phyloP scores from a whole-genome alignment of 805 yeast species.

The Debaryomyces prosopidis region DNA sequence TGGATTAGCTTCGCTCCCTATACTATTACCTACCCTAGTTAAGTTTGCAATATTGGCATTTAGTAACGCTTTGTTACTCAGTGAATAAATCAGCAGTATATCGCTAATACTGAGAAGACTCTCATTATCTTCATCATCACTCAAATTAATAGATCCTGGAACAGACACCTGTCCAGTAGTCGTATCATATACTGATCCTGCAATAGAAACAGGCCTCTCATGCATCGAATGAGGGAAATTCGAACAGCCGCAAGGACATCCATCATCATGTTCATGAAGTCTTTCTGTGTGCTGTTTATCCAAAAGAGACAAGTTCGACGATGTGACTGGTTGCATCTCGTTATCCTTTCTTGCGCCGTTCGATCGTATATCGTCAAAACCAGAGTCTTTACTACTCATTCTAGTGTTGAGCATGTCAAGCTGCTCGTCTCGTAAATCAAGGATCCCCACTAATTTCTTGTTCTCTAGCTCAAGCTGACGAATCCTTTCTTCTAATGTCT shows the following conservation, averaged over 20 bases:
- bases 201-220: slow-evolving; percentile 65
- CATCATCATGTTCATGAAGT: slow-evolving; percentile 28
- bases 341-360: not conserved
- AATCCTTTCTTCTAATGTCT: slow-evolving; percentile 84
- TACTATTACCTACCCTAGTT: not conserved
- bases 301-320: slow-evolving; percentile 12
- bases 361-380: slow-evolving; percentile 13
- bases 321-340: slow-evolving; percentile 8
- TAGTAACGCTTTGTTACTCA: slow-evolving; percentile 10
- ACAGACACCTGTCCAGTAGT: slow-evolving; percentile 26
- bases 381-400: slow-evolving; percentile 8
- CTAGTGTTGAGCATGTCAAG: slow-evolving; percentile 37
- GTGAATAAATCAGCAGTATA: slow-evolving; percentile 12
- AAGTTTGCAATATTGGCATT: slow-evolving; percentile 8
- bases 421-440: slow-evolving; percentile 66
- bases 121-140: slow-evolving; percentile 45
- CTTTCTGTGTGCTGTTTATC: slow-evolving; percentile 13
- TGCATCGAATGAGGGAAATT: slow-evolving; percentile 54
- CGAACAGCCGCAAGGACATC: slow-evolving; percentile 61
- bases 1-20: slow-evolving; percentile 51
- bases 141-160: slow-evolving; percentile 41
- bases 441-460: slow-evolving; percentile 60
- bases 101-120: slow-evolving; percentile 33
- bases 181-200: slow-evolving; percentile 56
- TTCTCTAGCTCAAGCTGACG: slow-evolving; percentile 83